Conservation (phyloP, 495 filamentous ascomycete genomes). For the Cenococcum geophilum region DNA sequence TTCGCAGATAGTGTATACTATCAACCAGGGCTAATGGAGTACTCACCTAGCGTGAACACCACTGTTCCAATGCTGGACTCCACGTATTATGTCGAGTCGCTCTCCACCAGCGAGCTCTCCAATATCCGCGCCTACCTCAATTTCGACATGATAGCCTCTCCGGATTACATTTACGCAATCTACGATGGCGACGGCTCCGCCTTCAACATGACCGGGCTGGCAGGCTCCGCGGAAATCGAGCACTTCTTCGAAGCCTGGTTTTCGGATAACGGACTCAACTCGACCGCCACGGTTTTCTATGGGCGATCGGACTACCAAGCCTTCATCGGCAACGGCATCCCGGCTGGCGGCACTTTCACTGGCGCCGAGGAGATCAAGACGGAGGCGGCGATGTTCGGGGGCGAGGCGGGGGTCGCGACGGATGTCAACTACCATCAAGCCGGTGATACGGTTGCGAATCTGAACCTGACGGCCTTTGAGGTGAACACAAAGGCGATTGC, state of each 20-base stretch:
- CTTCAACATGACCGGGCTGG: conserved; percentile 57
- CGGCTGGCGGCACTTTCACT: conserved; percentile 61
- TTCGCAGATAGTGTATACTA: conserved; percentile 29
- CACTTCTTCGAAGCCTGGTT: conserved; percentile 58
- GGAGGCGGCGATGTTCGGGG: conserved; percentile 52
- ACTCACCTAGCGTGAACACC: conserved; percentile 46
- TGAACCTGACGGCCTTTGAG: conserved; percentile 54
- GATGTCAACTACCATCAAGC: conserved; percentile 60
- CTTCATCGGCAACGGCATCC: conserved; percentile 58
- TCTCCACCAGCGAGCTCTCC: conserved; percentile 44
- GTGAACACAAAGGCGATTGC: conserved; percentile 58
- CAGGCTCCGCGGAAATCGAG: conserved; percentile 59
- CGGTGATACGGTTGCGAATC: conserved; percentile 54
- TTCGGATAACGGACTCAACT: conserved; percentile 39
- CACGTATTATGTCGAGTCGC: conserved; percentile 50
- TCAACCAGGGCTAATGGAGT: conserved; percentile 39
- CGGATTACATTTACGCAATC: conserved; percentile 62
- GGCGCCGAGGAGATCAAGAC: conserved; percentile 65
- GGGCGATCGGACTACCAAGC: conserved; percentile 65
- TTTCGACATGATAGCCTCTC: conserved; percentile 73
- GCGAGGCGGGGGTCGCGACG: conserved; percentile 51
- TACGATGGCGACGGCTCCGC: conserved; percentile 64
- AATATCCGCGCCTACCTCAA: conserved; percentile 66
- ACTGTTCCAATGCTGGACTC: conserved; percentile 52
- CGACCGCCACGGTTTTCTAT: conserved; percentile 51